phyloP scores from a whole-genome alignment of 345 rosid genomes.

The Hibiscus syriacus region DNA sequence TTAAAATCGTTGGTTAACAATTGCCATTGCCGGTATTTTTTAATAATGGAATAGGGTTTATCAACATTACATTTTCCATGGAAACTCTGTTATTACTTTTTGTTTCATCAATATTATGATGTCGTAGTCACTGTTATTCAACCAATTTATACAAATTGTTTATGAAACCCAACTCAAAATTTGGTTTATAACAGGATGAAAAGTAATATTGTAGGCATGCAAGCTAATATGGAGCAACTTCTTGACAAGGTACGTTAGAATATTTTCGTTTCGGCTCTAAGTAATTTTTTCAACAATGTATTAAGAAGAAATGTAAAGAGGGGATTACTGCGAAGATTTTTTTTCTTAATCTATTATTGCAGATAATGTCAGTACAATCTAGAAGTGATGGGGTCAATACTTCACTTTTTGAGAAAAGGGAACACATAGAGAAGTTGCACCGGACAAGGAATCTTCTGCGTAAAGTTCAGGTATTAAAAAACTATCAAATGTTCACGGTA shows the following conservation, averaged over 20 bases:
- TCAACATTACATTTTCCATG: not conserved
- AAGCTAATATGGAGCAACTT: constrained; percentile 89
- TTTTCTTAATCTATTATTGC: constrained; percentile 16
- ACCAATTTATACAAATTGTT: not conserved
- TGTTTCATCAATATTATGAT: not conserved
- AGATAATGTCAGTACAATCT: constrained; percentile 96
- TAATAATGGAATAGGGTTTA: not conserved
- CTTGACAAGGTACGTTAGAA: constrained; percentile 61
- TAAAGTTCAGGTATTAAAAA: constrained; percentile 79
- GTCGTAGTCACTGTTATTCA: not conserved
- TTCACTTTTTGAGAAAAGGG: constrained; percentile 88
- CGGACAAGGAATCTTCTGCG: constrained; percentile 92
- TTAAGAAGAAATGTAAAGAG: not conserved
- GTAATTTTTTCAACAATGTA: not conserved
- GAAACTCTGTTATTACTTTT: not conserved
- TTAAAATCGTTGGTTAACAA: constrained; percentile 3
- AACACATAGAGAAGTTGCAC: constrained; percentile 93
- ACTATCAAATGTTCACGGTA: not conserved
- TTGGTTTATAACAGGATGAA: constrained; percentile 69
- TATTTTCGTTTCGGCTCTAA: not conserved
- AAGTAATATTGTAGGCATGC: constrained; percentile 95
- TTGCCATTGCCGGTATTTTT: not conserved
- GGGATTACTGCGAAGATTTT: not conserved
- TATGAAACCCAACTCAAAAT: not conserved
- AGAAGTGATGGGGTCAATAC: constrained; percentile 95